Evolutionary conservation across 169 alveolate species (phyloP), one percentile per base, ranked within the genome.

Genomic region (Plasmodium knowlesi): DNA sequence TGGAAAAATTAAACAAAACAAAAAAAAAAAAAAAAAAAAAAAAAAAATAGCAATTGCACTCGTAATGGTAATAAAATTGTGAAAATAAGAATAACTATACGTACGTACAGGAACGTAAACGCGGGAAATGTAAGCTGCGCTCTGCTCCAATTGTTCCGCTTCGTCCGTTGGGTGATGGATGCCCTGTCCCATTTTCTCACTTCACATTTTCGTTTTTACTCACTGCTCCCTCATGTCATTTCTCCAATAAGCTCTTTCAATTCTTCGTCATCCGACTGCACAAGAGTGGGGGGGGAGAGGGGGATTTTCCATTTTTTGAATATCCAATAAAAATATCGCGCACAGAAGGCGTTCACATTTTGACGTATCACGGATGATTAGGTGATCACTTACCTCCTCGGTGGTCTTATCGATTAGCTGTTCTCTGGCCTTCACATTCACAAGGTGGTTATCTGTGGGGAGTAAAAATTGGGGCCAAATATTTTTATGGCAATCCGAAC

Each of bases 231-330:
- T 84, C 81, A 89, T 14, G 88, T 89, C 94, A 89, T 89, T 89
- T 89, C 94, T 89, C 94, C 94, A 39, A 89, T 89, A 16, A 89
- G 90, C 34, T 89, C 94, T 72, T 89, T 89, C 74, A 89, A 78
- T 30, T 89, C 94, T 79, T 89, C 94, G 82, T 89, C 94, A 28
- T 89, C 94, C 34, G 94, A 85, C 93, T 85, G 78, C 74, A 3
- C 1, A 32, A 22, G 43, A 72, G 30, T 9, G 46, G 30, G 22
- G 39, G 3, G 3, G 37, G 43, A 72, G 30, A 10, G 46, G 30
- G 22, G 67, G 46, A 74, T 19, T 12, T 22, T 9, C 25, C 34
- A 61, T 61, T 61, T 61, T 61, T n/a, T 32, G 14, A 61, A 61
- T 0, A 61, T 1, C 57, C 57, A 46, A 46, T 46, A 46, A 12